Evolutionary conservation across 352 stramenopile genomes (phyloP).

Genomic region (Achlya hypogyna): DNA sequence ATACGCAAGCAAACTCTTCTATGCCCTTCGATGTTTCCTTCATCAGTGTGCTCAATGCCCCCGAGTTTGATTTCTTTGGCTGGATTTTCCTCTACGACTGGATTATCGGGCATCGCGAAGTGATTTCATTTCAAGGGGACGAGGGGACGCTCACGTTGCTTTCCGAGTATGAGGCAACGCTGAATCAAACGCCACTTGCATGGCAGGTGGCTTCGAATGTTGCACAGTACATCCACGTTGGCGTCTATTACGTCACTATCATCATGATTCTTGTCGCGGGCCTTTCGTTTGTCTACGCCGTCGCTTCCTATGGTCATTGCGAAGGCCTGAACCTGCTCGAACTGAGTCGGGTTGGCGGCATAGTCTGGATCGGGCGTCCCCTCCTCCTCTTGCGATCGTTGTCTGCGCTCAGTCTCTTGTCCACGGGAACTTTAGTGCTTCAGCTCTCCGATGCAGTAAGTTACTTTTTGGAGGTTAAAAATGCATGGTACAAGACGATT

Average conservation of each 20-base stretch:
- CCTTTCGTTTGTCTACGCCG: not conserved
- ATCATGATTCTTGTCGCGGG: not conserved
- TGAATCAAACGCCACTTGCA: not conserved
- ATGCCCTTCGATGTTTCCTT: not conserved
- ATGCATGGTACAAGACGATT: constrained; percentile 7
- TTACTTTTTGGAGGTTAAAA: no score
- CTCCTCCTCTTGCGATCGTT: not conserved
- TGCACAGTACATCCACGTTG: not conserved
- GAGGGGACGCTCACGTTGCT: not conserved
- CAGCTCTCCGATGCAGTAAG: not conserved
- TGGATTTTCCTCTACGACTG: constrained; percentile 11
- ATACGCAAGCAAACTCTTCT: not conserved
- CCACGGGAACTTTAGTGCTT: not conserved
- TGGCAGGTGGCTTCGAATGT: not conserved
- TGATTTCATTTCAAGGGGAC: constrained; percentile 17
- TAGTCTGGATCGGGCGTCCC: constrained; percentile 13
- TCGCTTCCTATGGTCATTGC: not conserved
- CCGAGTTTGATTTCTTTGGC: constrained; percentile 7
- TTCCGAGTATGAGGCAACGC: not conserved
- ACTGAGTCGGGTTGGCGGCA: not conserved
- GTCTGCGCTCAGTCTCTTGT: not conserved
- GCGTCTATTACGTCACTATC: not conserved
- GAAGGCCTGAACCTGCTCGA: constrained; percentile 3
- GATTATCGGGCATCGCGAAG: constrained; percentile 10
- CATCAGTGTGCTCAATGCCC: not conserved